These are phyloP conservation scores for Xylariaceae sp. DNA, from an alignment of 2,329 filamentous ascomycete genomes.

Conservation along the genomic window DNA sequence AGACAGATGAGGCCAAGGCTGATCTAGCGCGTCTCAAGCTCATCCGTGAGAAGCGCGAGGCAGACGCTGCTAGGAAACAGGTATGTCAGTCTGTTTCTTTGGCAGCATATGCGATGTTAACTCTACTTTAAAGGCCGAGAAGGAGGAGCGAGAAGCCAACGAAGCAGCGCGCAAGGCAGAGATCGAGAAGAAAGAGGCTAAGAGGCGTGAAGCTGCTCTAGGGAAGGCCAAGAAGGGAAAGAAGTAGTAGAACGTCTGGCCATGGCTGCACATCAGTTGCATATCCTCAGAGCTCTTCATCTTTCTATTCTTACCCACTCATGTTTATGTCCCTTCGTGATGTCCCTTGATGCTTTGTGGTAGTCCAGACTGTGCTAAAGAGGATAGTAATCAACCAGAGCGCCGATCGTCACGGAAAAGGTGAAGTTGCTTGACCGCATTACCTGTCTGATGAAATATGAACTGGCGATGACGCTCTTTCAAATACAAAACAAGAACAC, in stretches of 20 bases:
- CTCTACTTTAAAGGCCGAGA: constrained; percentile 44
- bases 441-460: too few species aligned
- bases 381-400: too few species aligned
- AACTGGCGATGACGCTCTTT: too few species aligned
- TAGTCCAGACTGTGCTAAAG: too few species aligned
- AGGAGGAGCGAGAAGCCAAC: constrained; percentile 50
- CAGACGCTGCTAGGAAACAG: constrained; percentile 77
- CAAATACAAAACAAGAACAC: too few species aligned
- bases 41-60: constrained; percentile 81
- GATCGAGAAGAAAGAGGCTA: constrained; percentile 52
- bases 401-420: too few species aligned
- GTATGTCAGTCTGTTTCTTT: constrained; percentile 45
- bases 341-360: too few species aligned
- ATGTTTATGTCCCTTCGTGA: too few species aligned
- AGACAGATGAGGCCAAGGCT: constrained; percentile 91
- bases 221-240: constrained; percentile 41
- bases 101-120: not conserved
- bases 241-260: constrained; percentile 30
- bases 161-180: constrained; percentile 46
- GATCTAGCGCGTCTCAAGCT: constrained; percentile 79
- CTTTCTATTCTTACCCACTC: not conserved
- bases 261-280: not conserved
- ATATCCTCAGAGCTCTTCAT: constrained; percentile 4
- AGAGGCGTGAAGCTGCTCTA: constrained; percentile 49
- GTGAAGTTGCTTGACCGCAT: too few species aligned